phyloP scores from a whole-genome alignment of 768 basidiomycete genomes.

The Phaffia tasmanica region DNA sequence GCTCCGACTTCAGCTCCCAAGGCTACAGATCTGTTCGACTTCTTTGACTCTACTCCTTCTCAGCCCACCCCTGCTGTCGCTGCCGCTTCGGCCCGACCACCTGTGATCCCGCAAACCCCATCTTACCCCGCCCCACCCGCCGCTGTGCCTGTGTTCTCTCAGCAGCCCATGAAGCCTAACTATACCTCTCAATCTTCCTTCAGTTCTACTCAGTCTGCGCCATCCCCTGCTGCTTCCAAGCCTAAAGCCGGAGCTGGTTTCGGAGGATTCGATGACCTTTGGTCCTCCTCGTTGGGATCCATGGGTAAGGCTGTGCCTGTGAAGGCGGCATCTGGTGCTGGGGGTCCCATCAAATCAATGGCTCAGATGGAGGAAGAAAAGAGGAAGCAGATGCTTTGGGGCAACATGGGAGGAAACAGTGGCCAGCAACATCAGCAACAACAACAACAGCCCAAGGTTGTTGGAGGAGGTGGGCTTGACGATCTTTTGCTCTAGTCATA shows the following conservation, averaged over 20 bases:
- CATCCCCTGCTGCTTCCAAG: slow-evolving; percentile 10
- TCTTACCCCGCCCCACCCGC: neutral
- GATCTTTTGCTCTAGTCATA: slow-evolving; percentile 41
- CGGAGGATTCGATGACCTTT: slow-evolving; percentile 23
- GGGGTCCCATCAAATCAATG: slow-evolving; percentile 55
- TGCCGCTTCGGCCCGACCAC: slow-evolving; percentile 17
- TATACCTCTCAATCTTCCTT: slow-evolving; percentile 18
- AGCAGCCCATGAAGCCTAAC: slow-evolving; percentile 15
- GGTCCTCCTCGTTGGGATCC: slow-evolving; percentile 28
- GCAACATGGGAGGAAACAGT: slow-evolving; percentile 30
- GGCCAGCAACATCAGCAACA: slow-evolving; percentile 10
- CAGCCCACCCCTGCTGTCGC: slow-evolving; percentile 16
- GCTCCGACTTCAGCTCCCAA: slow-evolving; percentile 30
- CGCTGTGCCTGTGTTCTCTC: neutral
- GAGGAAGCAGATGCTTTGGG: slow-evolving; percentile 70
- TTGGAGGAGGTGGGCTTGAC: slow-evolving; percentile 35
- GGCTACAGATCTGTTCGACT: slow-evolving; percentile 37
- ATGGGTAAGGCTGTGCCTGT: slow-evolving; percentile 34
- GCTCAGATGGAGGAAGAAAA: slow-evolving; percentile 84
- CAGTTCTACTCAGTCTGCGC: neutral
- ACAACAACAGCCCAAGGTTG: neutral
- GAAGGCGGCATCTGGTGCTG: neutral
- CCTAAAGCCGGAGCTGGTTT: slow-evolving; percentile 11
- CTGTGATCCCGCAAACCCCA: slow-evolving; percentile 4
- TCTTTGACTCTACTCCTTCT: slow-evolving; percentile 25